Base-by-base conservation (phyloP, 768 basidiomycete species). In the Leccinum uliginosum region DNA sequence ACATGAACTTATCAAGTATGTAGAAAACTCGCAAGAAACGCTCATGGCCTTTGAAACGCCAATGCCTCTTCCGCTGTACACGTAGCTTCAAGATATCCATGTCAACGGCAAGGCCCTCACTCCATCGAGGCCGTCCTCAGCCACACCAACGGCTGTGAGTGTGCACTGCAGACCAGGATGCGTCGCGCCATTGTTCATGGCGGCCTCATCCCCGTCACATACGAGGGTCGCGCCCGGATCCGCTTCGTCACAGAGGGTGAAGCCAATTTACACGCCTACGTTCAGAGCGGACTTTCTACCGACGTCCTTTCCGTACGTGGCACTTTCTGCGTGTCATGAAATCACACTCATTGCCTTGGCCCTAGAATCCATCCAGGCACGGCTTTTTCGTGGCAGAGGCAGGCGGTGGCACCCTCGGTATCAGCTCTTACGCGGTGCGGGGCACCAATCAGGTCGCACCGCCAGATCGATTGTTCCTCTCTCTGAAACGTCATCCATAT, bases 111-210 rank as follows among this genome's bases (percentile, higher is more conserved):
- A 74, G 21, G 74, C 79, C 21, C 71, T 91, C 1, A 78, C 46
- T 78, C 85, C 64, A 79, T 88, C 47, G 85, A 91, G 64, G 82
- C 90, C 59, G 88, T 91, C 4, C 73, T 90, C 35, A 85, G 85
- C 44, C 89, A 91, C 68, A 89, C 89, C 14, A 91, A 91, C 61
- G 89, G 89, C 6, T 91, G 89, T 88, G 89, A 91, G 64, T 80
- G 82, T 21, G 86, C 80, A 19, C 82, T 87, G 10, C 87, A 90
- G 63, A 83, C 85, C 29, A 85, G 83, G 71, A 89, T 91, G 85
- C 80, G 89, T 56, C 77, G 86, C 57, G 84, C 83, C 0, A 88
- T 88, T 1, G 80, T 86, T 8, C 79, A 83, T 60, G 89, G 86
- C 5, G 81, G 80, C n/a, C 68, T 91, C 38, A 84, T 91, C n/a